These are phyloP conservation scores for Coccomyxa sp. DNA, from an alignment of 139 green algal genomes.

Conservation along the genomic window DNA sequence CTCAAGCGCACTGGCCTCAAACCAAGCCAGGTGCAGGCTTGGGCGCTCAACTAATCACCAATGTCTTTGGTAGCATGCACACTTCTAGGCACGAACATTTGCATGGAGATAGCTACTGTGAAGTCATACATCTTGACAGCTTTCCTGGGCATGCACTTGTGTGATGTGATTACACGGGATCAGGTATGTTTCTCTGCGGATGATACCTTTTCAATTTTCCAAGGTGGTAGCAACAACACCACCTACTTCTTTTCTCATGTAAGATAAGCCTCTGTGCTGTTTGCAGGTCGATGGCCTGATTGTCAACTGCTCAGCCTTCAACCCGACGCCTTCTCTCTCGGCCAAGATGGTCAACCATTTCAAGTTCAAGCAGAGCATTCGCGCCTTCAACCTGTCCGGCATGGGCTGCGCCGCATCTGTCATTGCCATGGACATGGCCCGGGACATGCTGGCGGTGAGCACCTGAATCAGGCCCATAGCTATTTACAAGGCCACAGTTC, in stretches of 20 bases:
- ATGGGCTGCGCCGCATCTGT: slow-evolving; percentile 76
- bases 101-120: background rate
- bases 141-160: background rate
- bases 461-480: slow-evolving; percentile 1
- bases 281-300: background rate
- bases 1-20: slow-evolving; percentile 20
- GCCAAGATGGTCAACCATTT: slow-evolving; percentile 54
- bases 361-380: slow-evolving; percentile 26
- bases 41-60: background rate
- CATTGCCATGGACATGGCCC: slow-evolving; percentile 71
- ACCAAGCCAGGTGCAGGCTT: background rate
- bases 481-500: slow-evolving; percentile 24
- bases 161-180: background rate
- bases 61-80: background rate
- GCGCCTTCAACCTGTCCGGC: slow-evolving; percentile 28
- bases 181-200: too few species aligned
- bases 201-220: background rate
- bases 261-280: background rate
- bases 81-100: background rate
- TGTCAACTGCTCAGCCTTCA: slow-evolving; percentile 84
- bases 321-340: slow-evolving; percentile 69
- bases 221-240: background rate
- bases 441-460: slow-evolving; percentile 17
- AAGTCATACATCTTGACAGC: background rate
- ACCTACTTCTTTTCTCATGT: background rate